Conservation (phyloP, 129 eudicot genomes). For the Chrysanthemum seticuspe region DNA sequence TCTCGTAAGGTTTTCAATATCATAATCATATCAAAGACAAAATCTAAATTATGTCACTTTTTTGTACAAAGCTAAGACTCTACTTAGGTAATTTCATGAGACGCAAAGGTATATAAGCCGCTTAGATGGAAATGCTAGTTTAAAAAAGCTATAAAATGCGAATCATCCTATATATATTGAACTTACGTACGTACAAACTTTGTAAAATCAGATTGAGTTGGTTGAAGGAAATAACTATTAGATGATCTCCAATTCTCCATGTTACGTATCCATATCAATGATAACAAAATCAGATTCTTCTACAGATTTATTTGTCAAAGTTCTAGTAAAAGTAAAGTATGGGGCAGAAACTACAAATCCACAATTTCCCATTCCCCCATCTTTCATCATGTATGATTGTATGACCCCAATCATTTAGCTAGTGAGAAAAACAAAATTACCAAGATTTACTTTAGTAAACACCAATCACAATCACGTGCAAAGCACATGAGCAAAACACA, state of each 20-base stretch:
- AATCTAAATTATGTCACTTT: too few relatives aligned
- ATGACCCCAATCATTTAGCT: slow-evolving; percentile 3
- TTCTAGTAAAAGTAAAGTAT: slow-evolving; percentile 11
- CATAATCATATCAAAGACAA: too few relatives aligned
- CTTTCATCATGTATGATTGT: not conserved
- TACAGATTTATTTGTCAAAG: slow-evolving; percentile 10
- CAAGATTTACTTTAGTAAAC: not conserved
- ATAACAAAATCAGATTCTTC: slow-evolving; percentile 9
- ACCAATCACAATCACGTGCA: not conserved
- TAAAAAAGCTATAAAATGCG: too few relatives aligned
- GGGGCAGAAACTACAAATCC: not conserved
- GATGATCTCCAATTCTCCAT: too few relatives aligned
- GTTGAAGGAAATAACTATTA: too few relatives aligned
- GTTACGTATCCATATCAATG: slow-evolving; percentile 9
- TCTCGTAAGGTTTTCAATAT: too few relatives aligned
- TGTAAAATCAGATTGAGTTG: not conserved
- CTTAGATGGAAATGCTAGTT: too few relatives aligned
- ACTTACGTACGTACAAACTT: too few relatives aligned
- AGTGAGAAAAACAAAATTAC: not conserved
- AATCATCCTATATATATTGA: too few relatives aligned
- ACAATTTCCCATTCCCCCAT: not conserved
- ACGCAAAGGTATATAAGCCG: too few relatives aligned
- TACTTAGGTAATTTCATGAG: too few relatives aligned
- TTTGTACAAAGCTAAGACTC: too few relatives aligned
- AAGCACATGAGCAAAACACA: not conserved